Evolutionary conservation across 768 basidiomycete species (phyloP).

Genomic region (Lentinula detonsa): DNA sequence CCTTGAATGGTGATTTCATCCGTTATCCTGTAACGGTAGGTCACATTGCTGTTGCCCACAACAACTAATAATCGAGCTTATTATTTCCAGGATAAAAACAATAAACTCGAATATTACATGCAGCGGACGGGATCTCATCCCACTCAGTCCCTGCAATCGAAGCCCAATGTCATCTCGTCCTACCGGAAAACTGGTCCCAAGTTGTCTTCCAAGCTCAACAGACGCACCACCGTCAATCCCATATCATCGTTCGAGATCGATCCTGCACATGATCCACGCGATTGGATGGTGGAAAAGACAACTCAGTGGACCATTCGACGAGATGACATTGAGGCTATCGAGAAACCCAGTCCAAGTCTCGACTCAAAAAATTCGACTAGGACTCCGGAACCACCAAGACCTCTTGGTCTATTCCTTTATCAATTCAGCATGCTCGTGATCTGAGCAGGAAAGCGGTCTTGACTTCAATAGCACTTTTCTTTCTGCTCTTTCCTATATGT

Average conservation of each 20-base stretch:
- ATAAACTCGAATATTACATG: no score
- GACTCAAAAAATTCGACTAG: no score
- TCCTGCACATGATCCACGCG: not conserved
- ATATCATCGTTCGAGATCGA: not conserved
- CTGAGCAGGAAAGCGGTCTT: not conserved
- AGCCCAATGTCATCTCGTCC: not conserved
- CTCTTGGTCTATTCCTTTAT: no score
- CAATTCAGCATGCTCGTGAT: not conserved
- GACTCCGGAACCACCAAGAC: no score
- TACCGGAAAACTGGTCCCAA: not conserved
- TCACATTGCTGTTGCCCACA: not conserved
- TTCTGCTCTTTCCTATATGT: no score
- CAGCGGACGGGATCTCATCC: not conserved
- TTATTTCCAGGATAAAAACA: no score
- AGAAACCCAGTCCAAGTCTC: no score
- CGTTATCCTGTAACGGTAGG: not conserved
- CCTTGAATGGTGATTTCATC: not conserved
- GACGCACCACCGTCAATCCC: not conserved
- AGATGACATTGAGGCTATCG: no score
- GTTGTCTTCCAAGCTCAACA: not conserved
- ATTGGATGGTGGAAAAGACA: not conserved
- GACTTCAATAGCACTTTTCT: no score
- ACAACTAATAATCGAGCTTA: no score
- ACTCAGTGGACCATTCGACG: no score
- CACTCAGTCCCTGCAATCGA: not conserved